These are phyloP conservation scores for Debaryomycetaceae sp. DNA, from an alignment of 1,139 yeast genomes.

Conservation along the genomic window DNA sequence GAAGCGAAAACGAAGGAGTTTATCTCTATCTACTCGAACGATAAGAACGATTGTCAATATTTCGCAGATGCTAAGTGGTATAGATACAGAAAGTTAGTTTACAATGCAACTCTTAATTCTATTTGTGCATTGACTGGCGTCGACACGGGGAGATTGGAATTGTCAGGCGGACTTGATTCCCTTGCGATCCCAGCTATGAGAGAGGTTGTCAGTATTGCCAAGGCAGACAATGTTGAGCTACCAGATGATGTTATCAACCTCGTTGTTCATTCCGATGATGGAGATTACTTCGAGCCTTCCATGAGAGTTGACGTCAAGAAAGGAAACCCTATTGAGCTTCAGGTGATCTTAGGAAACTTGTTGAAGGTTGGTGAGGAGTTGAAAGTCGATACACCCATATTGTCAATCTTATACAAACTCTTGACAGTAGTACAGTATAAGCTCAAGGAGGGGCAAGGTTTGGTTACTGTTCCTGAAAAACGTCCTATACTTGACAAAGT, in stretches of 20 bases:
- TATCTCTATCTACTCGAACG: constrained; percentile 23
- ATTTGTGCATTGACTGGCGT: constrained; percentile 21
- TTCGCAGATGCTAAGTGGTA: constrained; percentile 44
- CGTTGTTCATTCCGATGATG: constrained; percentile 59
- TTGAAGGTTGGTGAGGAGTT: constrained; percentile 53
- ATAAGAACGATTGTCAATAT: constrained; percentile 32
- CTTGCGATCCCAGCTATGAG: constrained; percentile 54
- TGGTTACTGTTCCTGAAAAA: constrained; percentile 5
- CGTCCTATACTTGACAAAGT: constrained; percentile 9
- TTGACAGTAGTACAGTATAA: constrained; percentile 58
- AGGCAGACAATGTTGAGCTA: constrained; percentile 54
- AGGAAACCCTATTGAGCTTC: constrained; percentile 67
- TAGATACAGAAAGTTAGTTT: constrained; percentile 74
- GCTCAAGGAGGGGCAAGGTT: constrained; percentile 40
- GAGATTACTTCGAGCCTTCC: constrained; percentile 63
- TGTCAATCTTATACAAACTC: constrained; percentile 53
- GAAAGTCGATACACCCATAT: constrained; percentile 53
- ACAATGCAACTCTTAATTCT: constrained; percentile 66
- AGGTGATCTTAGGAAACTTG: constrained; percentile 70
- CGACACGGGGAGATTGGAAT: constrained; percentile 18
- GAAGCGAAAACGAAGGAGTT: constrained; percentile 10
- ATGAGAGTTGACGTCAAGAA: constrained; percentile 73
- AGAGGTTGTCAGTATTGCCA: constrained; percentile 61
- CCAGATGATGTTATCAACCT: constrained; percentile 41
- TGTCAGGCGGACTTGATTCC: constrained; percentile 8